A percentile compares a stretch with the other conserved stretches of the same genome.
Conservation (phyloP, 2,329 filamentous ascomycete species). For the Aspergillus eucalypticola region DNA sequence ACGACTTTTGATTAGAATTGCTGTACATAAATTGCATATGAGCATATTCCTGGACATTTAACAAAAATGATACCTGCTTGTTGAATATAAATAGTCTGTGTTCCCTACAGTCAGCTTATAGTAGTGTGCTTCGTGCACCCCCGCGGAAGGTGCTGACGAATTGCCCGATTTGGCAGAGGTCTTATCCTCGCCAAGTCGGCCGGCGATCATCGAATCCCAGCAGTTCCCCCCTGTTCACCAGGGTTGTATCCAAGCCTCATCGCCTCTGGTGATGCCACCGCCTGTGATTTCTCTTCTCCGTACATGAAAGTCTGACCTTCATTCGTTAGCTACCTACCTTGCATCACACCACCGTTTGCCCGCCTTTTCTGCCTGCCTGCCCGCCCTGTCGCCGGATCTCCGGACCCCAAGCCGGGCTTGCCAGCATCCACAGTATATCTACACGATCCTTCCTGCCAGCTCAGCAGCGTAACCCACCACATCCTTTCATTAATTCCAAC, state of each 20-base stretch:
- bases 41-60: neutral
- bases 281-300: neutral
- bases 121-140: neutral
- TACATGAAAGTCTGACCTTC: neutral
- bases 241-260: neutral
- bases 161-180: constrained; percentile 16
- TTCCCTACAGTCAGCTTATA: neutral
- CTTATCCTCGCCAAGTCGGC: neutral
- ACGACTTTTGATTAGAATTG: constrained; percentile 6
- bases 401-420: neutral
- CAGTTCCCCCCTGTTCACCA: neutral
- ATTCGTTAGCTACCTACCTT: neutral
- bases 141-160: constrained; percentile 13
- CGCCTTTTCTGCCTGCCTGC: neutral
- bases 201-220: constrained; percentile 12
- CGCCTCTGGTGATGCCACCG: neutral
- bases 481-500: neutral
- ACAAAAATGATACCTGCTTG: no score
- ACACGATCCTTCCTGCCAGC: neutral
- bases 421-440: neutral
- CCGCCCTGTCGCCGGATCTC: neutral
- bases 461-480: neutral
- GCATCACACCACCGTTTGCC: neutral
- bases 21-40: constrained; percentile 3
- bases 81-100: neutral